Conservation (phyloP, 345 rosid species). For the Conringia planisiliqua region DNA sequence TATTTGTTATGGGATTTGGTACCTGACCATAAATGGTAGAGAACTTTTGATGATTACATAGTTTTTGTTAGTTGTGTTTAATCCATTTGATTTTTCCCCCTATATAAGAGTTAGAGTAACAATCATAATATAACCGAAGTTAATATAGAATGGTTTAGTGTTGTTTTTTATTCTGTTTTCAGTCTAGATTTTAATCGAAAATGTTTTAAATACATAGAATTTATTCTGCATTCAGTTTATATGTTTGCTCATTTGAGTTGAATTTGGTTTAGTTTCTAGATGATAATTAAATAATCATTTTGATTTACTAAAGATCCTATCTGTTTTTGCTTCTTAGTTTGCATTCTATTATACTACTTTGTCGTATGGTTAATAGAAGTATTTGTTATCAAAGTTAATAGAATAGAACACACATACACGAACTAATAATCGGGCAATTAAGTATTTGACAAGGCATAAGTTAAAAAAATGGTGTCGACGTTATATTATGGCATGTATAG, state of each 20-base stretch:
- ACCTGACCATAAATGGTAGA: no score
- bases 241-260: neutral
- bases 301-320: neutral
- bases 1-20: no score
- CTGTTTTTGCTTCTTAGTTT: neutral
- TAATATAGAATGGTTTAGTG: neutral
- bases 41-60: no score
- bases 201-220: neutral
- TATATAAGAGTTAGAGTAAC: no score
- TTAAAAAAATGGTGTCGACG: neutral
- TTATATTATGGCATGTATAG: neutral
- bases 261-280: neutral
- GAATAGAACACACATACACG: neutral
- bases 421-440: neutral
- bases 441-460: neutral
- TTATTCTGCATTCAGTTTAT: neutral
- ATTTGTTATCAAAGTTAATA: neutral
- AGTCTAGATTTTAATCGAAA: neutral
- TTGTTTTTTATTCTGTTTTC: neutral
- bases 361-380: no score
- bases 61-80: no score
- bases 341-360: neutral
- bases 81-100: neutral
- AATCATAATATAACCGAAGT: neutral
- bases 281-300: neutral